Base-by-base conservation (phyloP, 306 rosid species). In the Begonia peltatifolia region DNA sequence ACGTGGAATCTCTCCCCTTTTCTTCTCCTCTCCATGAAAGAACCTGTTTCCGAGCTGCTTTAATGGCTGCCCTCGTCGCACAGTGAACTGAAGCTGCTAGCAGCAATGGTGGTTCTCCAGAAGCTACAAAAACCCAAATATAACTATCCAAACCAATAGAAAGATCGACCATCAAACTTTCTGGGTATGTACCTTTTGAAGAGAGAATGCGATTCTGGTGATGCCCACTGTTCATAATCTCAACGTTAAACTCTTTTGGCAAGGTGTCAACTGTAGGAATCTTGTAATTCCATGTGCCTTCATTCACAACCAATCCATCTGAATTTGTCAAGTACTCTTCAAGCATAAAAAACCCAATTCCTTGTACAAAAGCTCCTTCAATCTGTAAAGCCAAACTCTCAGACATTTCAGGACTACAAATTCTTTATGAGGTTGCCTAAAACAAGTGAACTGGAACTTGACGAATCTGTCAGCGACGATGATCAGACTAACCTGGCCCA, bases 301-400 rank as follows among this genome's bases (percentile, higher is more conserved):
- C 77, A 11, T 81, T 63, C 55, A 83, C 60, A 50, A 83, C 81
- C 55, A 85, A 56, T 63, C 97, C 95, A 46, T 82, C 74, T 13
- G 57, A 41, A 65, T 80, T 71, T 56, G 81, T 61, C 70, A 62
- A 47, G 46, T 78, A 85, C 71, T 90, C 94, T 73, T 90, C 97
- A 44, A 63, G 76, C 97, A 83, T 83, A 77, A 80, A 85, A 70
- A 80, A 90, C 18, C 97, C 97, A 20, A 90, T 55, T 14, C 97
- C 95, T 68, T 83, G 94, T 56, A 90, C 82, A 75, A 90, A 90
- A 53, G 94, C 82, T 70, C 97, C 97, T 71, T 90, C 97, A 60
- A 90, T 83, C 97, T 90, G 84, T 73, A 80, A 47, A 63, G 59
- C 7, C 6, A 30, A 4, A 30, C 38, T 30, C 38, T 7, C 38